Evolutionary conservation across 441 rosid species (phyloP), one percentile per base, ranked within the genome.

Genomic region (Raphanus hybrid): DNA sequence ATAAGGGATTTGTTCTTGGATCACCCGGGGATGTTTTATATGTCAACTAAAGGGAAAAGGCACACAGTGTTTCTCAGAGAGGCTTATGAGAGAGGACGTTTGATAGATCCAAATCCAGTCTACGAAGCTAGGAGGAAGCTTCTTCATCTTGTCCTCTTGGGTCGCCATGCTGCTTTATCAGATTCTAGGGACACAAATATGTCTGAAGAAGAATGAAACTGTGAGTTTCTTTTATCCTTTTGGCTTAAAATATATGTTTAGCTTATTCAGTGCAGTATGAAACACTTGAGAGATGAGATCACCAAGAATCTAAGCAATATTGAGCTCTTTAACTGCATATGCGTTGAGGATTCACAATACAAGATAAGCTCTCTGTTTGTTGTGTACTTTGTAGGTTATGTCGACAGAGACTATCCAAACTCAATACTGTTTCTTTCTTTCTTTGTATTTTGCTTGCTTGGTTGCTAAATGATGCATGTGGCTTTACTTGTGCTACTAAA

Each of bases 11-110:
- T 92, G 85, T 89, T 95, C 85, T 85, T 95, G 84, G 94, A 90
- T 84, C 97, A 92, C 77, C 97, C 94, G 1, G 96, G 99, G 3
- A 84, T 92, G 66, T 91, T 90, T 86, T 91, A 89, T 73, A 64
- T 91, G 75, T 95, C 95, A 7, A 92, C 93, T 3, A 89, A 92
- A 81, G 98, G 95, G 60, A 87, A 90, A 70, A 88, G 82, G 64
- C 97, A 92, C 74, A 91, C 92, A 1, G 85, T 94, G 69, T 92
- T 92, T 75, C 87, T 91, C 11, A 89, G 99, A 82, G 98, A 95
- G 81, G 95, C 91, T 2, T 92, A 91, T 71, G 91, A 86, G 77
- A 90, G 91, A 75, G 97, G 88, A 27, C 75, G 85, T 60, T 80
- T 93, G 76, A 77, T 87, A 4, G 82, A 82, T 48, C 87, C 92